Evolutionary conservation across 1,284 basidiomycete species (phyloP).

Genomic region (Sanghuangporus sanghuang): DNA sequence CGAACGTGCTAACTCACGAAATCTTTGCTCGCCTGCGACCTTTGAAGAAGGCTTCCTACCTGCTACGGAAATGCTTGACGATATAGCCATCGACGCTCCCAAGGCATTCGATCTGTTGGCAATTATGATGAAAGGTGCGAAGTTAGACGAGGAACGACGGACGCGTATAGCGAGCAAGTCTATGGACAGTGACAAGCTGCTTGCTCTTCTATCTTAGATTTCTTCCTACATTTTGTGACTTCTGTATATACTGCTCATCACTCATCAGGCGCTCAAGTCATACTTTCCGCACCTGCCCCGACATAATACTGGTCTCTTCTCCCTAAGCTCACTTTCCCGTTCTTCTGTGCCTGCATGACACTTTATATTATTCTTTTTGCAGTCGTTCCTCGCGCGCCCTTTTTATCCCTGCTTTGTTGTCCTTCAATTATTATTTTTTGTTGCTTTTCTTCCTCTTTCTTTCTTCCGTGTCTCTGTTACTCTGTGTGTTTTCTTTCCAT

Average conservation of each 20-base stretch:
- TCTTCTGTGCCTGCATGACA: conserved; percentile 6
- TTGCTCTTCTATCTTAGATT: conserved; percentile 51
- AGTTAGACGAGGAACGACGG: conserved; percentile 56
- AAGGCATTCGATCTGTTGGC: conserved; percentile 78
- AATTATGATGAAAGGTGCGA: conserved; percentile 63
- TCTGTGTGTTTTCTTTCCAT: conserved; percentile 6
- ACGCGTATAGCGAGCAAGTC: conserved; percentile 55
- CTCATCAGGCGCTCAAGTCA: neutral
- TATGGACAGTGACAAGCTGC: conserved; percentile 51
- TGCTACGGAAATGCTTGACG: conserved; percentile 75
- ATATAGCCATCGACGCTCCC: conserved; percentile 86
- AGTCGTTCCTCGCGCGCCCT: conserved; percentile 16
- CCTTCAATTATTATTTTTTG: conserved; percentile 15
- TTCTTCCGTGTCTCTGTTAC: neutral
- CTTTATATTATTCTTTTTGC: conserved; percentile 3
- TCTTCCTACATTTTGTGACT: neutral
- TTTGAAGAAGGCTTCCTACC: conserved; percentile 68
- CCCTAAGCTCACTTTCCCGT: neutral
- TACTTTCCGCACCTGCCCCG: neutral
- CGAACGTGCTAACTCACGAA: conserved; percentile 48
- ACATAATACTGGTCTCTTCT: neutral
- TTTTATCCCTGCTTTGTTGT: conserved; percentile 17
- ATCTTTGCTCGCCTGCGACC: conserved; percentile 45
- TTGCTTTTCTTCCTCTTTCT: neutral
- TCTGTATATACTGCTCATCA: neutral